These are phyloP conservation scores for Nitzschia sp. DNA, from an alignment of 108 stramenopile genomes.

Conservation along the genomic window DNA sequence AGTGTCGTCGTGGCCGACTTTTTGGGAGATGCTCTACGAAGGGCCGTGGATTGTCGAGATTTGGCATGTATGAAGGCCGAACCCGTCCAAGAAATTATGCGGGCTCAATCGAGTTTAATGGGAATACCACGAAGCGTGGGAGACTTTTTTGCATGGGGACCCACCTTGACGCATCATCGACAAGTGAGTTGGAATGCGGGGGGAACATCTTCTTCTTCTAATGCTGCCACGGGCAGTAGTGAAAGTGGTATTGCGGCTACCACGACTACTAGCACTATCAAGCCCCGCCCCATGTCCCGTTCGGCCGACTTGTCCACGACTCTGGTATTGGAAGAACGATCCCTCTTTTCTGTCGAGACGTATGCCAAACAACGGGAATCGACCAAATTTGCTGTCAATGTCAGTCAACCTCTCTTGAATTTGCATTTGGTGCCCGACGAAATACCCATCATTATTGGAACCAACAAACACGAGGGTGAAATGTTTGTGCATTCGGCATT, in stretches of 20 bases:
- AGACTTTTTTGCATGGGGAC: constrained; percentile 84
- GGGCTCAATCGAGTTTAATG: constrained; percentile 75
- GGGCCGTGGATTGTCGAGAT: constrained; percentile 77
- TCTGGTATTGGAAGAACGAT: not conserved
- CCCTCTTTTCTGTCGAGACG: constrained; percentile 28
- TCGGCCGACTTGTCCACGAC: not conserved
- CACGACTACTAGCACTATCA: not conserved
- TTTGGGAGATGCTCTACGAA: constrained; percentile 74
- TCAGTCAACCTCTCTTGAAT: constrained; percentile 66
- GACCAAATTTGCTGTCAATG: constrained; percentile 65
- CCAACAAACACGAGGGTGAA: constrained; percentile 79
- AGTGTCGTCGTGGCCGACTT: constrained; percentile 80
- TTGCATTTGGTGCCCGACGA: constrained; percentile 56
- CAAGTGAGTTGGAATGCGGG: constrained; percentile 16
- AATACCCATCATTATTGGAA: constrained; percentile 79
- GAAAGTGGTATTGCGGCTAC: not conserved
- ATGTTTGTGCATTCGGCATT: constrained; percentile 87
- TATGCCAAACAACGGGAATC: constrained; percentile 29
- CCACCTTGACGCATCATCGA: constrained; percentile 48
- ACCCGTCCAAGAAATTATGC: constrained; percentile 78
- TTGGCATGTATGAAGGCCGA: constrained; percentile 70
- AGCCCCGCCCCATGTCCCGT: too few species aligned
- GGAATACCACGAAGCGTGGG: constrained; percentile 50
- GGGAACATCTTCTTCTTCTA: too few species aligned
- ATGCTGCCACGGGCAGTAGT: not conserved